Base-by-base conservation (phyloP, 2,329 filamentous ascomycete species). In the Pseudogymnoascus sp. region DNA sequence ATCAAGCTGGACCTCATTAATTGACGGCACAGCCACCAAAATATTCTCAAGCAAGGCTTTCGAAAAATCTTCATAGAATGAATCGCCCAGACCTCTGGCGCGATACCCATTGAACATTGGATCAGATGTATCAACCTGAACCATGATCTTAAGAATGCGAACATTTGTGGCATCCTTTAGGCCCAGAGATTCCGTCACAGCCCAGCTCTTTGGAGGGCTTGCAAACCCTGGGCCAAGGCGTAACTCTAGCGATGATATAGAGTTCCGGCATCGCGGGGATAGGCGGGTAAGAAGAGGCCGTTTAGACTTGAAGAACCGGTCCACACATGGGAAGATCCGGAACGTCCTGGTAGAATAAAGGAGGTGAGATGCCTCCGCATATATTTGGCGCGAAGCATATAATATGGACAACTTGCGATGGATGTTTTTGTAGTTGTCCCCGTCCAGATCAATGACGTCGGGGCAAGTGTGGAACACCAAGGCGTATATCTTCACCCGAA, bases 201-300 rank as follows among this genome's bases (percentile, higher is more conserved):
- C 83, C 87, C 90, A 92, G 60, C 86, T 84, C 35, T 79, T 79
- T 0, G 89, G 89, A 13, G 89, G 89, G 64, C 82, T 82, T 65
- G 79, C 85, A 84, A 87, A 93, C 19, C 88, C 88, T 0, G 88
- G 88, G 0, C 89, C 89, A 0, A 93, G 78, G 2, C 89, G 83
- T 62, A 93, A 75, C 74, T 93, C 86, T 2, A 93, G 76, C 0
- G 82, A 82, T 0, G 81, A 86, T 50, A 93, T 79, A 53, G 77
- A 80, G 15, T 77, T 76, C 35, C 87, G 83, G 72, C 89, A 87
- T 31, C 76, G 77, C 0, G 82, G 75, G 19, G 85, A 84, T 63
- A 93, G 75, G 17, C 88, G 85, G 5, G 86, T 82, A 28, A 93
- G 78, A 0, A 93, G 78, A 1, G 89, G 89, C 68, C 84, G 84